phyloP scores from a whole-genome alignment of 2,329 filamentous ascomycete species.

The Colletotrichum cereale region DNA sequence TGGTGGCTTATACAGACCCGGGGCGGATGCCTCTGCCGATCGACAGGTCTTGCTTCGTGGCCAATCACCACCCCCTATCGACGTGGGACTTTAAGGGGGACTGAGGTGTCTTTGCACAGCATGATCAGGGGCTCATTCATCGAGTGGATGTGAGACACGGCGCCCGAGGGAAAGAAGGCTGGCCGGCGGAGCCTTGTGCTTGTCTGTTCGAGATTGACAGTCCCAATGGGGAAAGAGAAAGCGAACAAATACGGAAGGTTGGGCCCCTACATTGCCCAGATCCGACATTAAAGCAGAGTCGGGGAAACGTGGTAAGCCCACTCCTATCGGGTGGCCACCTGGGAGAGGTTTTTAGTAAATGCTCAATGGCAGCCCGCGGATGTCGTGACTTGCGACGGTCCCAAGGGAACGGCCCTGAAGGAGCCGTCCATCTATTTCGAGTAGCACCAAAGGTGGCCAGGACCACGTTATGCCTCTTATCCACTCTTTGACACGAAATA shows the following conservation, averaged over 20 bases:
- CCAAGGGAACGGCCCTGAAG: conserved; percentile 35
- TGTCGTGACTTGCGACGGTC: conserved; percentile 33
- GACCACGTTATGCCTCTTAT: background rate
- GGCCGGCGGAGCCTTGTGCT: conserved; percentile 6
- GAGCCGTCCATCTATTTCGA: conserved; percentile 20
- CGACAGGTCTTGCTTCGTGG: conserved; percentile 3
- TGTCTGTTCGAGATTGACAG: conserved; percentile 34
- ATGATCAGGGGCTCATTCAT: conserved; percentile 26
- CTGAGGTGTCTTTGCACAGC: conserved; percentile 24
- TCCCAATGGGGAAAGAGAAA: conserved; percentile 55
- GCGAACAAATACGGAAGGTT: conserved; percentile 53
- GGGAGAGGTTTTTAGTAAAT: conserved; percentile 34
- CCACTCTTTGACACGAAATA: background rate
- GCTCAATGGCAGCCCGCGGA: conserved; percentile 25
- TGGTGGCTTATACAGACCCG: conserved; percentile 4
- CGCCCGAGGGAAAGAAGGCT: conserved; percentile 24
- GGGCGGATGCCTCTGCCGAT: conserved; percentile 19
- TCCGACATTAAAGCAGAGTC: conserved; percentile 44
- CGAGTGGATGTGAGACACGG: conserved; percentile 26
- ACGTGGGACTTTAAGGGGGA: background rate
- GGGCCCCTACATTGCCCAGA: conserved; percentile 42
- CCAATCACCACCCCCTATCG: conserved; percentile 11
- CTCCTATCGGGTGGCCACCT: conserved; percentile 5
- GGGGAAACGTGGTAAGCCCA: conserved; percentile 42
- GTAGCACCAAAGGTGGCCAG: conserved; percentile 6